Percentiles rank a stretch among this genome's conserved stretches.
phyloP scores from a whole-genome alignment of 495 filamentous ascomycete species.

The Delitschia confertaspora region DNA sequence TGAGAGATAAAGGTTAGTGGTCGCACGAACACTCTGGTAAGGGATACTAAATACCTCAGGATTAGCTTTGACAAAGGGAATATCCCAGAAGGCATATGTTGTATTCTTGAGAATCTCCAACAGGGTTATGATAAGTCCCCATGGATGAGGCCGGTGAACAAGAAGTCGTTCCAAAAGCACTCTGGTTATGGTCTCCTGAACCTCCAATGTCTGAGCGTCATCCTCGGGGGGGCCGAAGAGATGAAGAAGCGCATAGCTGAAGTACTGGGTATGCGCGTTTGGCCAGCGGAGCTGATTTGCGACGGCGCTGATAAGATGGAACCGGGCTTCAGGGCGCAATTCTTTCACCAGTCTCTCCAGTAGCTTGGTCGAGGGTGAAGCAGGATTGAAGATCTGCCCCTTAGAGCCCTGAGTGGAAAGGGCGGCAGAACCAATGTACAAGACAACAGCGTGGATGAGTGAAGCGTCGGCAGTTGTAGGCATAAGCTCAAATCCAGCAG shows the following conservation, averaged over 20 bases:
- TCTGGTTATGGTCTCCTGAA: conserved; percentile 81
- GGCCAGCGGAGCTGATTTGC: conserved; percentile 86
- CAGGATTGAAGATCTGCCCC: conserved; percentile 56
- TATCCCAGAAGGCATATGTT: conserved; percentile 79
- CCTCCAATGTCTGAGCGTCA: conserved; percentile 69
- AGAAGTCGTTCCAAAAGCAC: conserved; percentile 80
- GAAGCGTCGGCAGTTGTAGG: conserved; percentile 58
- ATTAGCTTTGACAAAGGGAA: conserved; percentile 81
- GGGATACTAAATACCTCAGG: conserved; percentile 55
- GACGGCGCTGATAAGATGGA: conserved; percentile 76
- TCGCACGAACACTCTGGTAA: no score
- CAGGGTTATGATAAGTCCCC: conserved; percentile 86
- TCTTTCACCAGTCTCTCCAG: conserved; percentile 66
- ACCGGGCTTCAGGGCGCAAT: conserved; percentile 67
- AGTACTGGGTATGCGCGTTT: conserved; percentile 86
- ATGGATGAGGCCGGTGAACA: conserved; percentile 88
- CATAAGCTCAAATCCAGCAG: conserved; percentile 50
- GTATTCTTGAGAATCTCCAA: conserved; percentile 87
- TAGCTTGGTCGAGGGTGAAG: conserved; percentile 63
- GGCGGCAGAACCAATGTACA: conserved; percentile 70
- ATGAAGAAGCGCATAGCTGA: conserved; percentile 76
- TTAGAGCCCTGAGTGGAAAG: conserved; percentile 49
- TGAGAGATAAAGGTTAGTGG: conserved; percentile 2
- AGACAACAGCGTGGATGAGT: conserved; percentile 70
- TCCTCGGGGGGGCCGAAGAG: conserved; percentile 70